Conservation (phyloP, 345 rosid species). For the Lepidium africanum region DNA sequence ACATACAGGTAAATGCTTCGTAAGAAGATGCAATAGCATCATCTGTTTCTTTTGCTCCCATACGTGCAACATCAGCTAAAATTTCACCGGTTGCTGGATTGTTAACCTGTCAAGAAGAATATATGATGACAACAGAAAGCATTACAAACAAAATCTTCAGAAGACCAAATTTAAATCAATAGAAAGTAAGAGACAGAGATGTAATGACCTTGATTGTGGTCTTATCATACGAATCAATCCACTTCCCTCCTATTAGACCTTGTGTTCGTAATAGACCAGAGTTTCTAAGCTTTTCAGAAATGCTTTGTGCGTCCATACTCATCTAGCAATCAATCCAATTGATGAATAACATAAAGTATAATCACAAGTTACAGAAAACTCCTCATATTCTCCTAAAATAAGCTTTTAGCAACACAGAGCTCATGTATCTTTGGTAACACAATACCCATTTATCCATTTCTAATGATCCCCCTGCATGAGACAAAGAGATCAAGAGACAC, state of each 20-base stretch:
- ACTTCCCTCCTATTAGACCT: conserved; percentile 83
- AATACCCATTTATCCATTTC: neutral
- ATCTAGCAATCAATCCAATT: conserved; percentile 37
- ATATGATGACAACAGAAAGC: neutral
- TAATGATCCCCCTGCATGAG: neutral
- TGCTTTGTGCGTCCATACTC: conserved; percentile 43
- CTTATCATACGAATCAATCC: conserved; percentile 72
- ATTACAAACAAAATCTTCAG: neutral
- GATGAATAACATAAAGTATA: neutral
- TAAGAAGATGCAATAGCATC: conserved; percentile 87
- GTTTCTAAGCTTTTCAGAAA: conserved; percentile 36
- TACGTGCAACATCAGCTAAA: conserved; percentile 64
- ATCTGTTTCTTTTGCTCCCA: conserved; percentile 77
- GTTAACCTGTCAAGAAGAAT: conserved; percentile 46
- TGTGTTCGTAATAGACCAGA: conserved; percentile 57
- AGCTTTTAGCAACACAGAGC: neutral
- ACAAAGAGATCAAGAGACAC: neutral
- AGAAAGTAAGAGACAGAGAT: neutral
- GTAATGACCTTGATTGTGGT: conserved; percentile 55
- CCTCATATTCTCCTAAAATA: neutral
- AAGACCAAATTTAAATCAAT: neutral
- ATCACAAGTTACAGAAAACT: neutral
- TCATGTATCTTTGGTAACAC: neutral
- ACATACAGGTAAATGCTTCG: conserved; percentile 63
- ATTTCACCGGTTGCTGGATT: conserved; percentile 89